Evolutionary conservation across 495 filamentous ascomycete species (phyloP).

Genomic region (Parmelia sp.): DNA sequence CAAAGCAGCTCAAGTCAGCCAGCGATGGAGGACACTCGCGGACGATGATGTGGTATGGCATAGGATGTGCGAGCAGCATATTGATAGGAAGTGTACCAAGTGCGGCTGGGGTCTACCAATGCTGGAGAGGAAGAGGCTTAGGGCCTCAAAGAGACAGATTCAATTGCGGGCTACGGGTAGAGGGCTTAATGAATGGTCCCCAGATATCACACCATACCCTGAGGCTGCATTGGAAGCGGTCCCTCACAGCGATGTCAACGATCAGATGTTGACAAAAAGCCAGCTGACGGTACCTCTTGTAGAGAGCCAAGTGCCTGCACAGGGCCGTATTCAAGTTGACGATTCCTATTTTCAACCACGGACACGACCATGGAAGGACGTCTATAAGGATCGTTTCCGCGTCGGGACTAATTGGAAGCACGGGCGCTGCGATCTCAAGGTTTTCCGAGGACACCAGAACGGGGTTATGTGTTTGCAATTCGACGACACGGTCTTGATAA

Average conservation of each 20-base stretch:
- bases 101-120: conserved; percentile 93
- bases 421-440: conserved; percentile 72
- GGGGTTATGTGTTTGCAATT: conserved; percentile 96
- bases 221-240: conserved; percentile 23
- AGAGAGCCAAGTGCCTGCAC: conserved; percentile 26
- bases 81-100: conserved; percentile 91
- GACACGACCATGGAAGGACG: conserved; percentile 81
- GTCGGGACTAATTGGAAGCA: conserved; percentile 96
- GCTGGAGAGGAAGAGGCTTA: conserved; percentile 77
- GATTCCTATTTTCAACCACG: conserved; percentile 42
- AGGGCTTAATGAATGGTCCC: conserved; percentile 49
- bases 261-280: neutral
- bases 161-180: conserved; percentile 57
- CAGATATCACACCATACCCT: conserved; percentile 43
- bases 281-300: neutral
- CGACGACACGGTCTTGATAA: conserved; percentile 68
- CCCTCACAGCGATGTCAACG: neutral
- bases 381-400: conserved; percentile 82
- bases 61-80: conserved; percentile 98
- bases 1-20: conserved; percentile 92
- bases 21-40: conserved; percentile 75
- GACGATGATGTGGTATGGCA: conserved; percentile 99
- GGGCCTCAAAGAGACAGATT: conserved; percentile 81
- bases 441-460: conserved; percentile 84
- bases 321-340: conserved; percentile 30